Evolutionary conservation across 2,329 filamentous ascomycete species (phyloP).

Genomic region (Ophiosphaerella korrae): DNA sequence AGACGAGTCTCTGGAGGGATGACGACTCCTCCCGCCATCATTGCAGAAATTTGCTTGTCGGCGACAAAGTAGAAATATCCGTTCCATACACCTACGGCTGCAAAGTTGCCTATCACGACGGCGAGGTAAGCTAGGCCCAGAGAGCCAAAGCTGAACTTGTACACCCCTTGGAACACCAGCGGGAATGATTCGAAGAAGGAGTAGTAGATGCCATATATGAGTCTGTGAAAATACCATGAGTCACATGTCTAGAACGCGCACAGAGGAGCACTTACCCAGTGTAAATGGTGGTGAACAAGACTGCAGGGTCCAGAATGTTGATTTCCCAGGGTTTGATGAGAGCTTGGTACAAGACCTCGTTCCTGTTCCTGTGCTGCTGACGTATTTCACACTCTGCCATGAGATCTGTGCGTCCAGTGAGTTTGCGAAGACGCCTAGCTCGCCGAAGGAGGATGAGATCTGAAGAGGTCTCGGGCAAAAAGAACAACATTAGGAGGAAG

Average conservation of each 20-base stretch:
- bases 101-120: slow-evolving; percentile 26
- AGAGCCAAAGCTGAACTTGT: slow-evolving; percentile 27
- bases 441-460: slow-evolving; percentile 66
- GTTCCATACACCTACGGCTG: slow-evolving; percentile 9
- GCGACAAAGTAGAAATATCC: too few relatives aligned
- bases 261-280: slow-evolving; percentile 6
- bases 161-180: slow-evolving; percentile 24
- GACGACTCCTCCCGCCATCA: slow-evolving; percentile 9
- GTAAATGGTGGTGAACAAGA: slow-evolving; percentile 20
- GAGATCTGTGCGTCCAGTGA: slow-evolving; percentile 62
- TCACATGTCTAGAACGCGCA: too few relatives aligned
- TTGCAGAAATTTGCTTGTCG: too few relatives aligned
- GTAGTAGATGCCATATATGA: slow-evolving; percentile 33
- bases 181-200: slow-evolving; percentile 31
- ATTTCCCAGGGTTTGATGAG: slow-evolving; percentile 63
- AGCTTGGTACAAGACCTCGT: slow-evolving; percentile 58
- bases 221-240: not conserved
- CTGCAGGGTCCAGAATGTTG: slow-evolving; percentile 47
- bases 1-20: slow-evolving; percentile 18
- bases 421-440: slow-evolving; percentile 64
- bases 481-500: slow-evolving; percentile 65
- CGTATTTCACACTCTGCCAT: slow-evolving; percentile 69
- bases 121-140: slow-evolving; percentile 20
- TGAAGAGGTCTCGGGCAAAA: slow-evolving; percentile 67
- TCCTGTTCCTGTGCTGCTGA: slow-evolving; percentile 58